Evolutionary conservation across 108 stramenopile genomes (phyloP).

Genomic region (Schizochytrium sp.): DNA sequence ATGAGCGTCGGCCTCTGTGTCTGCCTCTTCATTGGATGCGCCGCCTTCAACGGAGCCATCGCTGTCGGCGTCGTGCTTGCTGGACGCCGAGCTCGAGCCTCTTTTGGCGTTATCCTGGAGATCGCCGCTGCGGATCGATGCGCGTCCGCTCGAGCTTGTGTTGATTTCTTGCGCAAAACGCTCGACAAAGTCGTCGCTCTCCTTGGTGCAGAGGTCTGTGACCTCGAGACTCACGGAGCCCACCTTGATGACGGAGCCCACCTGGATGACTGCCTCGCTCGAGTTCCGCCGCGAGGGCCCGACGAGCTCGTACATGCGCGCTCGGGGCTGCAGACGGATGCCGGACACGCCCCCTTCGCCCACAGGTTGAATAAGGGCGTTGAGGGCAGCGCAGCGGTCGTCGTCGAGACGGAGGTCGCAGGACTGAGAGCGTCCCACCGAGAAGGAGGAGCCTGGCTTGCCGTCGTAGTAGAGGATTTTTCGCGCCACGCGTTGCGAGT

Average conservation of each 20-base stretch:
- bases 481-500: background rate
- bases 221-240: slow-evolving; percentile 9
- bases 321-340: background rate
- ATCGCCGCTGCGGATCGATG: background rate
- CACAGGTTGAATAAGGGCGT: background rate
- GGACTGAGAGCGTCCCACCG: background rate
- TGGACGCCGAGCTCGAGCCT: background rate
- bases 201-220: background rate
- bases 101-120: background rate
- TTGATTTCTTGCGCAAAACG: background rate
- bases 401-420: slow-evolving; percentile 4
- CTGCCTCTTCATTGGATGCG: background rate
- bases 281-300: background rate
- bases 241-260: background rate
- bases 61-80: background rate
- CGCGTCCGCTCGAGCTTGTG: background rate
- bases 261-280: background rate
- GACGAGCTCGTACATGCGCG: slow-evolving; percentile 6
- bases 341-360: background rate
- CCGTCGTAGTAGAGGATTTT: background rate
- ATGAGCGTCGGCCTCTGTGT: background rate
- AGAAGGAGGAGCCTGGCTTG: background rate
- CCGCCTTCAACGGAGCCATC: background rate
- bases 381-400: background rate
- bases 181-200: slow-evolving; percentile 8